Evolutionary conservation across 208 protist genomes (phyloP).

Genomic region (Leishmania guyanensis): DNA sequence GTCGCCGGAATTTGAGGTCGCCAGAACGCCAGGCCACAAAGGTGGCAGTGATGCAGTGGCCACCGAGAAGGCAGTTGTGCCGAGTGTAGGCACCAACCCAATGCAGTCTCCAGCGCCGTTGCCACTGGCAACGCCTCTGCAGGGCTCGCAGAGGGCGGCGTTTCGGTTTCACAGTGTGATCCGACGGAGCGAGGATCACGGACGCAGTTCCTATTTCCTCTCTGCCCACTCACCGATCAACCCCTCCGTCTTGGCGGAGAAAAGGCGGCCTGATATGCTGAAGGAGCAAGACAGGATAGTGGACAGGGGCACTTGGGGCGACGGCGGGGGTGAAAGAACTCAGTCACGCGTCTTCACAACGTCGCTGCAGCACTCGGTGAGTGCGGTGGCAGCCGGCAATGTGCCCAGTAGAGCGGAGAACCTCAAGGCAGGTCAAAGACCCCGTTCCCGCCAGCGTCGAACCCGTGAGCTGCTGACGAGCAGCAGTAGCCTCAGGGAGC

Average conservation of each 20-base stretch:
- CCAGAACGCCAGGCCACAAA: background rate
- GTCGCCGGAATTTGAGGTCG: background rate
- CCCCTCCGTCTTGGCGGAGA: background rate
- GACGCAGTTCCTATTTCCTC: background rate
- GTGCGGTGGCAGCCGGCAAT: background rate
- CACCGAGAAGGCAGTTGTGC: background rate
- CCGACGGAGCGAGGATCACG: background rate
- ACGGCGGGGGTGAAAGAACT: background rate
- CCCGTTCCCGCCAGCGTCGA: background rate
- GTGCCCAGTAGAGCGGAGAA: background rate
- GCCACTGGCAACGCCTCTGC: background rate
- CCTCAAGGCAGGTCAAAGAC: background rate
- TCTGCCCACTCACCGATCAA: background rate
- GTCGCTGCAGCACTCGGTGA: background rate
- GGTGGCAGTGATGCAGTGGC: background rate
- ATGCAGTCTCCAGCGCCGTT: background rate
- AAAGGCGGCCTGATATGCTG: background rate
- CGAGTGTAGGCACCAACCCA: background rate
- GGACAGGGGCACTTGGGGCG: too few relatives aligned
- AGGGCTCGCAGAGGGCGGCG: background rate
- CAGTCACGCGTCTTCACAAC: background rate
- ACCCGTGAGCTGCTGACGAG: background rate
- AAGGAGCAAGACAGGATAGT: background rate
- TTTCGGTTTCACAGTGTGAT: constrained; percentile 5
- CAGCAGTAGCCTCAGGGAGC: background rate